A percentile compares a stretch with the other conserved stretches of the same genome.
These are phyloP conservation scores for Periglandula ipomoeae DNA, from an alignment of 2,329 filamentous ascomycete species.

Conservation along the genomic window DNA sequence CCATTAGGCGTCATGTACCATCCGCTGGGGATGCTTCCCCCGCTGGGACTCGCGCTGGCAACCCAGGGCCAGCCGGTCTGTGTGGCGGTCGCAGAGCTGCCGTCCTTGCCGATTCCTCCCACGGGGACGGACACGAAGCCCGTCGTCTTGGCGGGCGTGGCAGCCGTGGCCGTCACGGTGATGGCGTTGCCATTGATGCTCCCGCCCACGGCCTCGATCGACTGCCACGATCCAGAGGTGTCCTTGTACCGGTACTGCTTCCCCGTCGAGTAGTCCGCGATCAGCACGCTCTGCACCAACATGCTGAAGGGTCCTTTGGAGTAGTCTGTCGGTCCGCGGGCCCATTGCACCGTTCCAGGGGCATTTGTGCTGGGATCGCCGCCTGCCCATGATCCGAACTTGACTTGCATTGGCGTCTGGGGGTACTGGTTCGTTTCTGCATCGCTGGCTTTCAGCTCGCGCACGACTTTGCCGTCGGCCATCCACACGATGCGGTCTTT, in stretches of 20 bases:
- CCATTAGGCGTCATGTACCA: constrained; percentile 74
- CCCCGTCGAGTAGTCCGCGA: constrained; percentile 91
- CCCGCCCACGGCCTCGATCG: constrained; percentile 75
- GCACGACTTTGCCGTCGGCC: constrained; percentile 67
- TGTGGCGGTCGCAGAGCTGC: constrained; percentile 40
- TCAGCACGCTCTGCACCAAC: constrained; percentile 64
- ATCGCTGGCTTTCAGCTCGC: constrained; percentile 61
- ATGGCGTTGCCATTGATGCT: constrained; percentile 59
- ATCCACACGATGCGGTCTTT: constrained; percentile 77
- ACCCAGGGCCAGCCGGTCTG: constrained; percentile 64
- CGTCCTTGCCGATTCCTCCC: constrained; percentile 54
- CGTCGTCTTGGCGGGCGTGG: constrained; percentile 54
- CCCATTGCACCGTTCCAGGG: constrained; percentile 81
- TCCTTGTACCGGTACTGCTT: constrained; percentile 76
- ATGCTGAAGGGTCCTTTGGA: constrained; percentile 75
- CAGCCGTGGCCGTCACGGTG: constrained; percentile 46
- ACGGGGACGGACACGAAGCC: constrained; percentile 59
- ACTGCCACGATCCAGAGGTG: constrained; percentile 67
- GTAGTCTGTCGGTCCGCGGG: constrained; percentile 79
- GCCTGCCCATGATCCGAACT: constrained; percentile 85
- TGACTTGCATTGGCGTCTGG: constrained; percentile 91
- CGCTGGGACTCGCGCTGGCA: constrained; percentile 41
- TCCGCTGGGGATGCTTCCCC: constrained; percentile 58
- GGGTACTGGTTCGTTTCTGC: constrained; percentile 73
- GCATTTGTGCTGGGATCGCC: constrained; percentile 69